Evolutionary conservation across 1,139 yeast genomes (phyloP), one percentile per base, ranked within the genome.

Genomic region (Candida sp.): DNA sequence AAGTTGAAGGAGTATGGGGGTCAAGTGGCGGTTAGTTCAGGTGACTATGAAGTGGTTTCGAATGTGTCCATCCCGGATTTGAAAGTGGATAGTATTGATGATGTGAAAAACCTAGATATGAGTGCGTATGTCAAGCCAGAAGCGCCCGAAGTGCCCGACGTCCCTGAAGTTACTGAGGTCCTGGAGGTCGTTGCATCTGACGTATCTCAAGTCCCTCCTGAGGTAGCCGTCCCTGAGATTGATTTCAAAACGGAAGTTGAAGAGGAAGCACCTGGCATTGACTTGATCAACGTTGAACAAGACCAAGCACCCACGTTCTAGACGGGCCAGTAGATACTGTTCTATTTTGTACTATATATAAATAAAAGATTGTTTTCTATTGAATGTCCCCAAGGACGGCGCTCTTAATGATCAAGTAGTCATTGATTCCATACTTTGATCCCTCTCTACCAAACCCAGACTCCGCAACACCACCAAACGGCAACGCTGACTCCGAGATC

Each of bases 381-480:
- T 54, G 52, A 33, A 54, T 46, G 37, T 56, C 60, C 48, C 61
- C 70, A 17, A 69, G 39, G 11, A 68, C 71, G 33, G 67, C 52
- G 37, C 69, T 59, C 49, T 70, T 70, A 41, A 73, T 61, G 8
- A 72, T 63, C 28, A 70, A 61, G 58, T 77, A 77, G 58, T 77
- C 81, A 37, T 74, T 76, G 46, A 75, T 55, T 25, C 81, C 82
- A 58, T 63, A 75, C 52, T 68, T 67, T 2, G 81, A 76, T 3
- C 81, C 81, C 60, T 77, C 82, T 63, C 81, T 73, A 27, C 82
- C 82, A 53, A 76, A 76, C 0, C 82, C 82, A 32, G 80, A 73
- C 45, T 74, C 71, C 33, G 69, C 72, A 39, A 77, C 61, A 26
- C 82, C 82, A 17, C 82, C 82, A 56, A 77, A 77, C 17, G 82